Base-by-base conservation (phyloP, 176 grass and related monocot genomes). In the Musa schizocarpa region DNA sequence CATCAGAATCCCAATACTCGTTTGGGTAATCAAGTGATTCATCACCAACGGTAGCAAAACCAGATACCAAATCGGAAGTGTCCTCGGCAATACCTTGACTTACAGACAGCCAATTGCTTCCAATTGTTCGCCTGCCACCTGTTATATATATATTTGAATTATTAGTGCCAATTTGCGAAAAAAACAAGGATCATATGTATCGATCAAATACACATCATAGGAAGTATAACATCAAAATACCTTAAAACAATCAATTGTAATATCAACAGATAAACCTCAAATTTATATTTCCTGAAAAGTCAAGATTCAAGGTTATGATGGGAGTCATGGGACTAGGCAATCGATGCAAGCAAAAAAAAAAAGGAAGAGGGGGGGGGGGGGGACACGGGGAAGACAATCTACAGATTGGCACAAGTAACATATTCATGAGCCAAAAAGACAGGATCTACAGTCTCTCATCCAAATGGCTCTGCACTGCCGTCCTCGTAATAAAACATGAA, bases 1-100 rank as follows among this genome's bases (percentile, higher is more conserved):
- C 88, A 84, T 95, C 96, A 26, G 96, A 99, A 83, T 99, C 96
- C 96, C 96, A 99, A 76, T 99, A 99, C 50, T 99, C 96, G 82
- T 89, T 92, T 84, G 91, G 91, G 78, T 99, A 99, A 52, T 87
- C 90, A 65, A 92, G 77, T 34, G 89, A 89, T 54, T 94, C 88
- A 77, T 99, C 88, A 67, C 84, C 91, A 57, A 99, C 50, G 55
- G 88, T 85, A 68, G 88, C 86, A 82, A 99, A 94, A 86, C 92
- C 92, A 63, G 89, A 89, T 79, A 84, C 88, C 70, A 94, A 85
- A 71, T 94, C 91, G 27, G 91, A 91, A 43, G 96, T 87, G 78
- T 99, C 96, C 81, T 99, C 96, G 49, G 88, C 69, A 86, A 99
- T 99, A 20, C 96, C 96, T 83, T 99, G 96, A 82, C 90, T 94